Percentiles rank a stretch among this genome's conserved stretches.
These are phyloP conservation scores for Aureobasidium sp. DNA, from an alignment of 2,329 filamentous ascomycete species.

Conservation along the genomic window DNA sequence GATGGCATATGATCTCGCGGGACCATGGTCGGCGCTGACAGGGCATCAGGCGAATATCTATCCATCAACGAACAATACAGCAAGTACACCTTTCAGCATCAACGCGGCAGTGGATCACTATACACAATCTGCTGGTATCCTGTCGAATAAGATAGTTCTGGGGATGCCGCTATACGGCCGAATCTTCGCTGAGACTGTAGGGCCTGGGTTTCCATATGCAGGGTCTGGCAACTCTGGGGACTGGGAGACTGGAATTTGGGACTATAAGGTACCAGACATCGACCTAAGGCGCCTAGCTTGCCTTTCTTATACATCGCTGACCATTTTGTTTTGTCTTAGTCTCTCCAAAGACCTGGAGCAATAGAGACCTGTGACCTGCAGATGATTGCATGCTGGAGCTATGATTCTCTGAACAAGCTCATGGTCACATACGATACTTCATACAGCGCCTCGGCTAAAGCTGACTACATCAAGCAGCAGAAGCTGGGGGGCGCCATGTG, in stretches of 20 bases:
- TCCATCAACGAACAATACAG: not conserved
- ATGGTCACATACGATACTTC: slow-evolving; percentile 74
- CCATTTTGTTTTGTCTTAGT: not conserved
- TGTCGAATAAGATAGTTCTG: not conserved
- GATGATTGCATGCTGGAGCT: slow-evolving; percentile 69
- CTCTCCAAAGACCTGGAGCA: slow-evolving; percentile 60
- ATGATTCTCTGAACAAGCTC: slow-evolving; percentile 53
- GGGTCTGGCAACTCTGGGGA: not conserved
- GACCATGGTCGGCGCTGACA: slow-evolving; percentile 65
- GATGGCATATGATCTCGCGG: slow-evolving; percentile 54
- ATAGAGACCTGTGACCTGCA: slow-evolving; percentile 47
- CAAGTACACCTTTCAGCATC: not conserved
- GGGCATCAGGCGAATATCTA: slow-evolving; percentile 54
- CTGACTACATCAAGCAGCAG: slow-evolving; percentile 58
- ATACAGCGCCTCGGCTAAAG: slow-evolving; percentile 61
- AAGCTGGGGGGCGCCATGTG: slow-evolving; percentile 84
- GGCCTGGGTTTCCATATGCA: not conserved
- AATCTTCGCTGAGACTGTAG: not conserved
- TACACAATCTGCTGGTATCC: not conserved
- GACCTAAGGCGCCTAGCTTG: not conserved
- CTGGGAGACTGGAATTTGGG: not conserved
- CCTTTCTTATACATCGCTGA: not conserved
- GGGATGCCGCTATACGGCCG: not conserved
- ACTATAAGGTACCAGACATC: not conserved
- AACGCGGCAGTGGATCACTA: not conserved